Evolutionary conservation across 768 basidiomycete species (phyloP), one percentile per base, ranked within the genome.

Genomic region (Rickenella mellea): DNA sequence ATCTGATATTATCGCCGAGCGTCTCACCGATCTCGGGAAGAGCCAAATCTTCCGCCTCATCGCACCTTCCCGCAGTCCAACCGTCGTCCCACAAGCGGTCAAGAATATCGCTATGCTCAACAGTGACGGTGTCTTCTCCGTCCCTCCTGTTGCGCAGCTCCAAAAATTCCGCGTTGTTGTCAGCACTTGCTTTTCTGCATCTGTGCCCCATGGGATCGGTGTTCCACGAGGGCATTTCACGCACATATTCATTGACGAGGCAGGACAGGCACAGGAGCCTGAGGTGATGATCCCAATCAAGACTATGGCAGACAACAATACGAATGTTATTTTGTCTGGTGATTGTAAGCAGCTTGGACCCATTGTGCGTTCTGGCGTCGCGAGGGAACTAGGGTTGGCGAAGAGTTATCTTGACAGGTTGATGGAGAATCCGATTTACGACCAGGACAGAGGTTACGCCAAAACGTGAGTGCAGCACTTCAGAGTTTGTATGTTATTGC

Each of bases 191-290:
- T 48, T 76, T 8, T 71, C 75, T 0, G 78, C 67, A 1, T 65
- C 65, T 4, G 61, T 74, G 1, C 67, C 71, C 3, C 64, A 69
- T 21, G 64, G 63, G 4, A 48, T 78, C 7, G 76, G 77, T 0
- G 28, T 78, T 19, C 53, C 57, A 24, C 57, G 66, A 11, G 79
- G 78, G 0, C 74, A 78, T 52, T 82, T 73, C 48, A 70, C 57
- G 1, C 74, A 80, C 47, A 73, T 82, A 14, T 74, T 82, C 48
- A 59, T 78, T 29, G 79, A 82, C 48, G 79, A 82, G 46, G 79
- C 76, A 5, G 78, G 77, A 0, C 78, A 82, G 49, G 78, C 71
- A 0, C 69, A 68, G 29, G 79, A 82, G 48, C 76, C 79, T 0
- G 72, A 76, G 47, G 55, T 67, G 6, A 72, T 80, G 67, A 62